phyloP scores from a whole-genome alignment of 1,139 yeast species.

The Zygosaccharomyces pseudobailii region DNA sequence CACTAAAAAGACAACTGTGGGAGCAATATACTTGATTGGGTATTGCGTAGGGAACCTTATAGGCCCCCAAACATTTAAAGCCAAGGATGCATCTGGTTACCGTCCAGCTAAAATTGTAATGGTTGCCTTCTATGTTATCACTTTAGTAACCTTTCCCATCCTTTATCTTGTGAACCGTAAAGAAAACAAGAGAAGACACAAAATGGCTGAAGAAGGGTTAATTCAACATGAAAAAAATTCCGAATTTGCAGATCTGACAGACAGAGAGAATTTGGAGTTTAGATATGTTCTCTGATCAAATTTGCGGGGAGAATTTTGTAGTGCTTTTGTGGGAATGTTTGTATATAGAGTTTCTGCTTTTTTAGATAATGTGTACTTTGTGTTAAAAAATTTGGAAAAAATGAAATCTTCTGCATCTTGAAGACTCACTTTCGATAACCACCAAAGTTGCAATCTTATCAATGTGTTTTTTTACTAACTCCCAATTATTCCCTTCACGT shows the following conservation, averaged over 20 bases:
- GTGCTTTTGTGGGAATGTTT: too few relatives aligned
- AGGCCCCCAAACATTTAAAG: constrained; percentile 54
- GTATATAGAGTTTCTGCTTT: too few relatives aligned
- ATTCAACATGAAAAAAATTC: constrained; percentile 32
- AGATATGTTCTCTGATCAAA: constrained; percentile 33
- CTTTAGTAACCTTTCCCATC: constrained; percentile 11
- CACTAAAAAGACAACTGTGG: constrained; percentile 50
- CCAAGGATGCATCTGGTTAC: constrained; percentile 41
- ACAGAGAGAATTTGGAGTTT: constrained; percentile 44
- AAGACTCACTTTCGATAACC: too few relatives aligned
- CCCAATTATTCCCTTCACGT: too few relatives aligned
- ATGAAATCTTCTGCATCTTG: too few relatives aligned
- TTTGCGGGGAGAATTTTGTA: too few relatives aligned
- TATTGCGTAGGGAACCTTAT: constrained; percentile 55
- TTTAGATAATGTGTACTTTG: too few relatives aligned
- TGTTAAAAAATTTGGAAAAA: too few relatives aligned
- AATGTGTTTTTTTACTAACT: too few relatives aligned
- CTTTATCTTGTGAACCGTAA: constrained; percentile 32
- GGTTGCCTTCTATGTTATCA: constrained; percentile 37
- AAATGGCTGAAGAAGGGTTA: constrained; percentile 10
- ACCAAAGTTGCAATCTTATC: too few relatives aligned
- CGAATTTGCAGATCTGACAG: constrained; percentile 51
- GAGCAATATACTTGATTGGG: constrained; percentile 44
- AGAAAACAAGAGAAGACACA: constrained; percentile 34
- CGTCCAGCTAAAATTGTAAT: constrained; percentile 43